Conservation (phyloP, 495 filamentous ascomycete genomes). For the Hypoxylon intermedium region DNA sequence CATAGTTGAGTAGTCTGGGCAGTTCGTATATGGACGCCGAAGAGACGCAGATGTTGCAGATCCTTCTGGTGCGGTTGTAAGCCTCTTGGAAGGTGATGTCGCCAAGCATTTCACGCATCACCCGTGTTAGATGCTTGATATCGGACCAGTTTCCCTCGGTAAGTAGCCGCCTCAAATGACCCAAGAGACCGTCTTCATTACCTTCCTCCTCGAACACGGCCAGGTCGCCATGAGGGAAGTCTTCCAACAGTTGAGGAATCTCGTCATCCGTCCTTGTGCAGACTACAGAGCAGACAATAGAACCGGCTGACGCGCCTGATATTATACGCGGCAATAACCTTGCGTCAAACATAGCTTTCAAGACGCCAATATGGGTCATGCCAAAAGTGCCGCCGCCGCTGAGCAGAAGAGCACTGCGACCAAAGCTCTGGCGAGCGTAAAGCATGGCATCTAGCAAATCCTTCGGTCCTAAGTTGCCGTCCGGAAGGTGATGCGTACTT, state of each 20-base stretch:
- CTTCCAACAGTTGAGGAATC: slow-evolving; percentile 71
- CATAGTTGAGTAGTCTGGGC: slow-evolving; percentile 86
- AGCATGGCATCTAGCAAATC: slow-evolving; percentile 75
- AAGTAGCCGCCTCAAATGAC: slow-evolving; percentile 75
- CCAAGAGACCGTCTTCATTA: slow-evolving; percentile 69
- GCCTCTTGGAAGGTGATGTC: slow-evolving; percentile 95
- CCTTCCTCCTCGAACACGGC: slow-evolving; percentile 80
- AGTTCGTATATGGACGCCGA: slow-evolving; percentile 86
- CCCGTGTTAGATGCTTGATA: slow-evolving; percentile 76
- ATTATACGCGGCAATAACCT: slow-evolving; percentile 87
- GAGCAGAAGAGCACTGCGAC: slow-evolving; percentile 82
- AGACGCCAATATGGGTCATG: slow-evolving; percentile 95
- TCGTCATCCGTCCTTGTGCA: slow-evolving; percentile 88
- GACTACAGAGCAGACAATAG: slow-evolving; percentile 86
- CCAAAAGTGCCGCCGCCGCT: slow-evolving; percentile 94
- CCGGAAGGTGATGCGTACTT: slow-evolving; percentile 56
- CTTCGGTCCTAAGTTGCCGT: slow-evolving; percentile 64
- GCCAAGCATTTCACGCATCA: slow-evolving; percentile 80
- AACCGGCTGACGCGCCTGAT: slow-evolving; percentile 92
- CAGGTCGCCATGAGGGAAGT: slow-evolving; percentile 82
- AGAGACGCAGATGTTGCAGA: slow-evolving; percentile 92
- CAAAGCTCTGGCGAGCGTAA: slow-evolving; percentile 83
- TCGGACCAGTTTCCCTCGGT: slow-evolving; percentile 85
- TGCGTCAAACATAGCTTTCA: slow-evolving; percentile 80
- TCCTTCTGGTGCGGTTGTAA: slow-evolving; percentile 87